Percentiles rank a stretch among this genome's conserved stretches.
These are phyloP conservation scores for Colletotrichum tropicale DNA, from an alignment of 2,329 filamentous ascomycete species.

Conservation along the genomic window DNA sequence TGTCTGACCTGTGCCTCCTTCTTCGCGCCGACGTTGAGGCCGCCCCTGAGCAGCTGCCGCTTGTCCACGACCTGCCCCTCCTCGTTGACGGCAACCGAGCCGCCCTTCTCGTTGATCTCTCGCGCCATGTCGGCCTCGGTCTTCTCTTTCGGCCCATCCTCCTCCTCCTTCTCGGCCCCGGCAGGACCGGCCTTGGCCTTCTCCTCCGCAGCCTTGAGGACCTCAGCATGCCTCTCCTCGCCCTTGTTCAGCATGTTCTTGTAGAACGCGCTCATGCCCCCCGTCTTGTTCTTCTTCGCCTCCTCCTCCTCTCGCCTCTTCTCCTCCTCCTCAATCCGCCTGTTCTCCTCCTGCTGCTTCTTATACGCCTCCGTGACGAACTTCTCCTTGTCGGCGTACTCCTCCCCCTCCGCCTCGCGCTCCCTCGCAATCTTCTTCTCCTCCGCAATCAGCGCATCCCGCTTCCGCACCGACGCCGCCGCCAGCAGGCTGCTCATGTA, in stretches of 20 bases:
- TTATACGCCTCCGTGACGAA: conserved; percentile 88
- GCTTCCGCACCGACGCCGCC: conserved; percentile 77
- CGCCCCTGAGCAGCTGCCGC: conserved; percentile 76
- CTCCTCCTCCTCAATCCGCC: conserved; percentile 74
- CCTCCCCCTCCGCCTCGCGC: conserved; percentile 79
- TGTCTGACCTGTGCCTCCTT: conserved; percentile 52
- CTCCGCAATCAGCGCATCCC: conserved; percentile 78
- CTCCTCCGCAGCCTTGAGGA: conserved; percentile 70
- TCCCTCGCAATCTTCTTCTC: conserved; percentile 82
- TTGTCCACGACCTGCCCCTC: conserved; percentile 86
- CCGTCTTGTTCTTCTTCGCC: conserved; percentile 65
- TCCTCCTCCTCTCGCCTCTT: conserved; percentile 67
- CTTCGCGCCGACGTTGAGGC: conserved; percentile 73
- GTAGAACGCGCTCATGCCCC: conserved; percentile 83
- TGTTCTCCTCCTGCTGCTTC: conserved; percentile 78
- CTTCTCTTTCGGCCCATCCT: conserved; percentile 48
- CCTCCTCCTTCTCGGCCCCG: conserved; percentile 27
- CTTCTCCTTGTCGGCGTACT: conserved; percentile 82
- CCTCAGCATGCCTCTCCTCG: conserved; percentile 72
- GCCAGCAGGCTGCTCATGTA: conserved; percentile 79
- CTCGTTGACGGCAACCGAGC: conserved; percentile 73
- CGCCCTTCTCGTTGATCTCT: conserved; percentile 68
- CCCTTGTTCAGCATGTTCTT: conserved; percentile 73
- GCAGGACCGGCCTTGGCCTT: conserved; percentile 45
- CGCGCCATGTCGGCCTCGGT: conserved; percentile 68